Evolutionary conservation across 768 basidiomycete species (phyloP).

Genomic region (Galerina sulciceps): DNA sequence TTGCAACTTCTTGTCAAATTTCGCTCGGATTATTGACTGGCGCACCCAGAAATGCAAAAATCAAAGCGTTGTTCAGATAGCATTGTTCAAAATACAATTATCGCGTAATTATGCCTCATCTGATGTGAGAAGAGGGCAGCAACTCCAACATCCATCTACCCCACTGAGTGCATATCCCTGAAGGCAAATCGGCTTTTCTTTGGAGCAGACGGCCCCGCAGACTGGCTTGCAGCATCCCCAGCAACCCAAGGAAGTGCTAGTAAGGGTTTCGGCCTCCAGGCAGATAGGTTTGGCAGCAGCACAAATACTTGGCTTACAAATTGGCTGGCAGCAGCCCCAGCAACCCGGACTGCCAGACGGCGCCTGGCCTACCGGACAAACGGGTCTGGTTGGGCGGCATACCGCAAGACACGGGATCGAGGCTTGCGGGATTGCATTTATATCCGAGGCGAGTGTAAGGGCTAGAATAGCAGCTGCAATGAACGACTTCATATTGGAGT

Average conservation of each 20-base stretch:
- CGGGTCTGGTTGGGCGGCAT: slow-evolving; percentile 4
- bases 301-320: slow-evolving; percentile 4
- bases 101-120: not conserved
- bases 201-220: slow-evolving; percentile 3
- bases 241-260: not conserved
- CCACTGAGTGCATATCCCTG: not conserved
- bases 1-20: too few species aligned
- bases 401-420: slow-evolving; percentile 6
- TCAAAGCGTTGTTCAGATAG: too few species aligned
- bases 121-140: slow-evolving; percentile 1
- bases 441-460: not conserved
- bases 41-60: too few species aligned
- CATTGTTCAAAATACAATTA: too few species aligned
- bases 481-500: slow-evolving; percentile 6
- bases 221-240: slow-evolving; percentile 10
- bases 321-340: slow-evolving; percentile 18
- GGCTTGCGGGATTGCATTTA: not conserved
- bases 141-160: slow-evolving; percentile 8
- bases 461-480: slow-evolving; percentile 1
- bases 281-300: slow-evolving; percentile 2
- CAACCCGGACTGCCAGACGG: slow-evolving; percentile 9
- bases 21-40: too few species aligned
- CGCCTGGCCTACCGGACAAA: slow-evolving; percentile 9
- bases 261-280: slow-evolving; percentile 2
- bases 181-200: slow-evolving; percentile 1